Evolutionary conservation across 2,329 filamentous ascomycete species (phyloP), one percentile per base, ranked within the genome.

Genomic region (Domatiomyces catenatus): DNA sequence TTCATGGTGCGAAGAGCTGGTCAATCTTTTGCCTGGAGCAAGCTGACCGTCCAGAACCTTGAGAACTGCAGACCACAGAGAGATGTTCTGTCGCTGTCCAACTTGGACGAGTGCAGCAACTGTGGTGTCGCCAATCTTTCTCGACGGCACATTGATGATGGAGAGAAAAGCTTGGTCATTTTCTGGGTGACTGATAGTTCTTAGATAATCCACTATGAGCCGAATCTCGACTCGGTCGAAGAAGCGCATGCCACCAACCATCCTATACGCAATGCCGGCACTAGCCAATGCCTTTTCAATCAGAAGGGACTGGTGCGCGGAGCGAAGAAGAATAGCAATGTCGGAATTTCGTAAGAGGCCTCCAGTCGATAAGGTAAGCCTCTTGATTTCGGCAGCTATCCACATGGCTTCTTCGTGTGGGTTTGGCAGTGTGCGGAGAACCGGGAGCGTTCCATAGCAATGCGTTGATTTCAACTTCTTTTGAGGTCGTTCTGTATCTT

Each of bases 201-300:
- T 79, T 12, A 96, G 72, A 63, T 98, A 96, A 63, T 95, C 88
- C 3, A 96, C 68, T 0, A 96, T 64, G 5, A 87, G 75, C 64
- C 92, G 93, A 62, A 96, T 83, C 64, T 98, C 90, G 2, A 80
- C 76, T 48, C 92, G 80, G 58, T 98, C 92, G 61, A 93, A 96
- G 64, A 98, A 98, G 52, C 86, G 84, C 55, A 80, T 79, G 1
- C 92, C 90, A 60, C 84, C 90, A 48, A 96, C 82, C 89, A 96
- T 95, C 47, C 81, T 81, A 66, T 96, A 98, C 0, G 88, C 76
- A 42, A 96, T 80, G 1, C 88, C 87, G 8, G 80, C 79, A 60
- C 83, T 86, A 12, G 84, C 86, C 42, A 96, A 71, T 2, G 83
- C 83, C 19, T 81, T 76, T 67, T 98, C 90, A 42, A 96, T 83